phyloP scores from a whole-genome alignment of 108 stramenopile genomes.

The Cyclostephanos tholiformis region DNA sequence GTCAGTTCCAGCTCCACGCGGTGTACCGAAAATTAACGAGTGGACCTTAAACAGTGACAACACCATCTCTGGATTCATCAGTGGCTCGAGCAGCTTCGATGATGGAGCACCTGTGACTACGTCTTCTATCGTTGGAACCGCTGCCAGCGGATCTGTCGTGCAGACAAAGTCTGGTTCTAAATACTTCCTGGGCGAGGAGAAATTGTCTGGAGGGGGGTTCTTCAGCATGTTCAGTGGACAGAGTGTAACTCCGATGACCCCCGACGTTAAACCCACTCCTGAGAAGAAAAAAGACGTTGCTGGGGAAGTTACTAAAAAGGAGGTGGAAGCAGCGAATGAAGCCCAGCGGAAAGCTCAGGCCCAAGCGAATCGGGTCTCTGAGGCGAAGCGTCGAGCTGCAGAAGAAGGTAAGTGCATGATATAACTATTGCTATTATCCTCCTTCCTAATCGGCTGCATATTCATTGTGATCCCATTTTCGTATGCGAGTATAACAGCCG shows the following conservation, averaged over 20 bases:
- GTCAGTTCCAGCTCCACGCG: constrained; percentile 29
- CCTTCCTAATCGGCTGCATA: not conserved
- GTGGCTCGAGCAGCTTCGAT: constrained; percentile 30
- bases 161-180: constrained; percentile 31
- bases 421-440: not conserved
- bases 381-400: constrained; percentile 6
- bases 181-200: constrained; percentile 49
- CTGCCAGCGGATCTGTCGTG: constrained; percentile 27
- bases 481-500: not conserved
- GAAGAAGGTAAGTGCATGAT: not conserved
- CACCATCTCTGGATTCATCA: constrained; percentile 42
- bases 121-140: constrained; percentile 22
- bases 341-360: constrained; percentile 19
- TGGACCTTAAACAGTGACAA: constrained; percentile 37
- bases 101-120: constrained; percentile 36
- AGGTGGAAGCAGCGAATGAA: constrained; percentile 39
- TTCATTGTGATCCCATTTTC: not conserved
- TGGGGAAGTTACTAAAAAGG: constrained; percentile 9
- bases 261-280: constrained; percentile 21
- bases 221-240: constrained; percentile 35
- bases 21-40: constrained; percentile 35
- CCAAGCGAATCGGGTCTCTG: constrained; percentile 2
- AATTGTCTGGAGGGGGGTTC: constrained; percentile 37
- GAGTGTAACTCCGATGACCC: constrained; percentile 3
- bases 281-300: constrained; percentile 18